phyloP scores from a whole-genome alignment of 163 green algal species.

The Chlamydomonas reinhardtii region DNA sequence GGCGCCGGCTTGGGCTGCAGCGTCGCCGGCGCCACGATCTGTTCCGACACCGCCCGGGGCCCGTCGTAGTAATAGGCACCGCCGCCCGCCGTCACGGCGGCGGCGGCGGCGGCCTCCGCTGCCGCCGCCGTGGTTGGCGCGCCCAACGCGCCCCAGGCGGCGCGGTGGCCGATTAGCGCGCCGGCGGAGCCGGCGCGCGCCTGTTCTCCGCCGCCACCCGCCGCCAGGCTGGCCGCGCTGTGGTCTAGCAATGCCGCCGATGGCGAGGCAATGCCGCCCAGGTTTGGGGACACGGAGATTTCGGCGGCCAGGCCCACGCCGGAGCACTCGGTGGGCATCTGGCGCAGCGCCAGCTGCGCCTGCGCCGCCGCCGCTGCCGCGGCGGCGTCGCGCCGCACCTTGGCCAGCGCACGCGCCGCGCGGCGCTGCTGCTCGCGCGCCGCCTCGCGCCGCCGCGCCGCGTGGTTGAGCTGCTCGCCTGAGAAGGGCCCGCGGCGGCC shows the following conservation, averaged over 20 bases:
- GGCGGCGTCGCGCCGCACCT: neutral
- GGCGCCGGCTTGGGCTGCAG: slow-evolving; percentile 25
- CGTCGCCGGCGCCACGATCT: slow-evolving; percentile 3
- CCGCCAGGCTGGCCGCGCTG: neutral
- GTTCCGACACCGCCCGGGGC: slow-evolving; percentile 2
- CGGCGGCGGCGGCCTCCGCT: neutral
- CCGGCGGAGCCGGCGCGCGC: neutral
- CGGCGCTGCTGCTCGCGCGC: neutral
- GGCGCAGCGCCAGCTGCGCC: neutral
- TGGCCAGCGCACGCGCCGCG: neutral
- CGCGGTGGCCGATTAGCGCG: slow-evolving; percentile 19
- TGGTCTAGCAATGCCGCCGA: too few species aligned
- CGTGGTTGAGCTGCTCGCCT: slow-evolving; percentile 1
- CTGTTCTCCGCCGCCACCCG: neutral
- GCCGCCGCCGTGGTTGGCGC: neutral
- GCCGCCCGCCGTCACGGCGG: neutral
- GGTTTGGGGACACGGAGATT: too few species aligned
- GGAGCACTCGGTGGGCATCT: neutral
- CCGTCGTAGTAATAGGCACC: neutral
- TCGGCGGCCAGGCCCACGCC: neutral
- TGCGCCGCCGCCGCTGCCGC: neutral
- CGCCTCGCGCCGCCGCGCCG: neutral
- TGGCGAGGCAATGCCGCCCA: too few species aligned
- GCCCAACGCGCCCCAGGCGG: slow-evolving; percentile 16
- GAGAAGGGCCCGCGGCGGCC: slow-evolving; percentile 25